Evolutionary conservation across 345 rosid species (phyloP).

Genomic region (Aquilaria sinensis): DNA sequence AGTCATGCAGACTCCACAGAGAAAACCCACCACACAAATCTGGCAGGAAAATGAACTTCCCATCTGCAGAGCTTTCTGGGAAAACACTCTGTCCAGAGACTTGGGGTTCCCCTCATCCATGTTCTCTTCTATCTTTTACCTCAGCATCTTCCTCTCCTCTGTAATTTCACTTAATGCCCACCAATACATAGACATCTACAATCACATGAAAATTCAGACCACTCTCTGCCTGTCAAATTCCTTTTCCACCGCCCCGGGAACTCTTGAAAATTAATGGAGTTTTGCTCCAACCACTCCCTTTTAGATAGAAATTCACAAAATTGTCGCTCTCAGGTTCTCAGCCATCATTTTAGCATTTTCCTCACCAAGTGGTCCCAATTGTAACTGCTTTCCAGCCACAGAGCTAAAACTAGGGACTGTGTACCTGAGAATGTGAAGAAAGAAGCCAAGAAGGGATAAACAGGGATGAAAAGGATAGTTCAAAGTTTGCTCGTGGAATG

Average conservation of each 20-base stretch:
- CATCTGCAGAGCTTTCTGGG: slow-evolving; percentile 79
- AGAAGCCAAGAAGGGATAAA: too few relatives aligned
- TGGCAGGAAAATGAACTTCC: slow-evolving; percentile 89
- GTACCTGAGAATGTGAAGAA: too few relatives aligned
- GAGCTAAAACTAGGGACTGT: too few relatives aligned
- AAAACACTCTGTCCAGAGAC: slow-evolving; percentile 70
- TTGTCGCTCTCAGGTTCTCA: slow-evolving; percentile 18
- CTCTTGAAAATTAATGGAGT: slow-evolving; percentile 1
- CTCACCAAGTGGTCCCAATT: too few relatives aligned
- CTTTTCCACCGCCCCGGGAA: slow-evolving; percentile 3
- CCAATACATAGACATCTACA: slow-evolving; percentile 6
- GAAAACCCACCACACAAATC: slow-evolving; percentile 82
- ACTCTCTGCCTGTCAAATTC: neutral
- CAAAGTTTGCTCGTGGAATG: too few relatives aligned
- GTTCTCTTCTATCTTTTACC: slow-evolving; percentile 6
- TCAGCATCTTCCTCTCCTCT: neutral
- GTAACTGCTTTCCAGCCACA: too few relatives aligned
- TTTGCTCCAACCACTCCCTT: slow-evolving; percentile 14
- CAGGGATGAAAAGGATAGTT: too few relatives aligned
- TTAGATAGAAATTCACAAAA: slow-evolving; percentile 9
- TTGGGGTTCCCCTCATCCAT: slow-evolving; percentile 61
- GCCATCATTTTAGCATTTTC: slow-evolving; percentile 10
- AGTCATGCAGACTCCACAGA: slow-evolving; percentile 82
- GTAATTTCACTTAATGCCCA: slow-evolving; percentile 11
- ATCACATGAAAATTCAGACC: slow-evolving; percentile 20